Conservation (phyloP, 306 rosid species). For the Vachellia pachyceras region DNA sequence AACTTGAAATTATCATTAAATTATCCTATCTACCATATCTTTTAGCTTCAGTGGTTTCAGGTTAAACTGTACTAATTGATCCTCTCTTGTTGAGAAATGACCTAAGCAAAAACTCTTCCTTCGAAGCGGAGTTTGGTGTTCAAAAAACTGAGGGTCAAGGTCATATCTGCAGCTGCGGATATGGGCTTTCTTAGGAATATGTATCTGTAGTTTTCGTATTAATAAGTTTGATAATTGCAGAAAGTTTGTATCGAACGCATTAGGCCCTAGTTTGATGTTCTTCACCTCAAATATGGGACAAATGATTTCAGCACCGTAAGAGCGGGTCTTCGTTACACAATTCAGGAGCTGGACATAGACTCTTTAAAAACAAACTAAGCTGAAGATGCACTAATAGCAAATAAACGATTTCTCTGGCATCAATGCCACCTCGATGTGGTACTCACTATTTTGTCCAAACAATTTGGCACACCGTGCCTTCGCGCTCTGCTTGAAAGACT, state of each 20-base stretch:
- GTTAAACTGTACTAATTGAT: neutral
- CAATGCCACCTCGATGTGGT: neutral
- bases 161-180: neutral
- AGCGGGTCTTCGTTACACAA: too few species aligned
- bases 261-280: neutral
- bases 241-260: conserved; percentile 13
- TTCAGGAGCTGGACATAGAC: neutral
- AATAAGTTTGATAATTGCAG: neutral
- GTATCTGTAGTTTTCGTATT: neutral
- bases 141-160: neutral
- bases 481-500: conserved; percentile 54
- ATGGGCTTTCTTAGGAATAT: neutral
- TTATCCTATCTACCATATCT: neutral
- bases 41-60: neutral
- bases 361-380: neutral
- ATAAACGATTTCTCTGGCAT: neutral
- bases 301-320: conserved; percentile 53
- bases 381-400: neutral
- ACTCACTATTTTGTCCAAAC: neutral
- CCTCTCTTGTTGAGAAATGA: neutral
- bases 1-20: neutral
- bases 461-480: neutral
- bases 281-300: too few species aligned
- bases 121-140: neutral
- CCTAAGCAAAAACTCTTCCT: neutral